Percentiles rank a stretch among this genome's conserved stretches.
Conservation (phyloP, 805 yeast genomes). For the Nakazawaea ambrosiae region DNA sequence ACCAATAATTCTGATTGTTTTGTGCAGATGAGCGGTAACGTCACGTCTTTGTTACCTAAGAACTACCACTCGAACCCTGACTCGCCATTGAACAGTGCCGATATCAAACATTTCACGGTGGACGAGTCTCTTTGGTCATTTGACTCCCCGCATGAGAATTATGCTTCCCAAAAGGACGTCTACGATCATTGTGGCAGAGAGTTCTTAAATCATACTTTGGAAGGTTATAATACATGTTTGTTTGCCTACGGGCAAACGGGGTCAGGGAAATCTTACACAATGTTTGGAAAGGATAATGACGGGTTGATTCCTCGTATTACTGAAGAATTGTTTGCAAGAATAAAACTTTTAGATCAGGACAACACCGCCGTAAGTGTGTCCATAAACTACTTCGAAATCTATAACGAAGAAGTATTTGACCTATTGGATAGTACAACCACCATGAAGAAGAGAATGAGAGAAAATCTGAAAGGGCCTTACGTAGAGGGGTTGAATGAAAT, state of each 20-base stretch:
- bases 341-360: conserved; percentile 25
- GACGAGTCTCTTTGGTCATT: conserved; percentile 48
- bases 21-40: conserved; percentile 10
- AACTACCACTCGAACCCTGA: not conserved
- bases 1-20: conserved; percentile 19
- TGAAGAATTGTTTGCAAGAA: conserved; percentile 40
- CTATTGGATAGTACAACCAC: conserved; percentile 26
- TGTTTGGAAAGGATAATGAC: conserved; percentile 53
- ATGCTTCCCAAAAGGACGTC: conserved; percentile 41
- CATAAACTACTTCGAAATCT: conserved; percentile 65
- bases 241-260: conserved; percentile 77
- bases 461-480: conserved; percentile 62
- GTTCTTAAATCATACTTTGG: conserved; percentile 52
- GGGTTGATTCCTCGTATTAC: conserved; percentile 67
- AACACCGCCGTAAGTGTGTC: conserved; percentile 34
- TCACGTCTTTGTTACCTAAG: conserved; percentile 4
- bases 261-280: conserved; percentile 78
- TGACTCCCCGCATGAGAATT: conserved; percentile 22
- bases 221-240: conserved; percentile 41
- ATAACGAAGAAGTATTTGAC: conserved; percentile 72
- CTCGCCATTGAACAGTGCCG: not conserved
- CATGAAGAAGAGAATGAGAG: conserved; percentile 47
- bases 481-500: conserved; percentile 60
- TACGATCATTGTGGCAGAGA: conserved; percentile 52
- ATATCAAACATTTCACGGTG: conserved; percentile 33